Evolutionary conservation across 139 green algal species (phyloP), one percentile per base, ranked within the genome.

Genomic region (Zygnema cylindricum): DNA sequence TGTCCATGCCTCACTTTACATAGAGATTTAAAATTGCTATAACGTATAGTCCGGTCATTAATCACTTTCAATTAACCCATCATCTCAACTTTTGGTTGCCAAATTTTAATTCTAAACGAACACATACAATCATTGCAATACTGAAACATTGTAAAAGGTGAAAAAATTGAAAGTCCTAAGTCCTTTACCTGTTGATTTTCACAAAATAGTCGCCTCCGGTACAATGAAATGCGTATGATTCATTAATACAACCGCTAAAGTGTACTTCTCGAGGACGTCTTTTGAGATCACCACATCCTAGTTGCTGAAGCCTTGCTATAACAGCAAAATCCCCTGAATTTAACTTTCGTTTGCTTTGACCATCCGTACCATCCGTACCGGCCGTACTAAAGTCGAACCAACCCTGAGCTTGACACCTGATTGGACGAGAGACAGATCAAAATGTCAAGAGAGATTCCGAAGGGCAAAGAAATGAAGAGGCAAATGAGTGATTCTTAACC

Each of bases 241-340:
- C 87, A 41, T 91, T 91, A 39, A 85, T 91, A 82, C 82, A 91
- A 39, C 87, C 87, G 43, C 83, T 91, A 0, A 91, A 91, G 73
- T 91, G 87, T 25, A 91, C 85, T 84, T 91, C 87, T 1, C 87
- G 3, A 22, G 81, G 81, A 22, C 43, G 41, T 43, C 81, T 2
- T 63, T 87, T 87, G 40, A 87, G 33, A 38, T 87, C 81, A 3
- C 81, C 81, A 7, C n/a, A 87, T 2, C 81, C 81, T 3, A 87
- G 32, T 3, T 83, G 30, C 32, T 78, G 81, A 63, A 87, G 81
- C 2, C 38, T 2, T 3, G 40, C 33, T 63, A 87, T 30, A 87
- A 87, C 7, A 22, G 81, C 43, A 84, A 87, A 87, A 43, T 87
- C 81, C 32, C 81, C 81, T 3, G 81, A 11, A 55, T 23, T 84